phyloP scores from a whole-genome alignment of 768 basidiomycete genomes.

The Collybiopsis confluens region DNA sequence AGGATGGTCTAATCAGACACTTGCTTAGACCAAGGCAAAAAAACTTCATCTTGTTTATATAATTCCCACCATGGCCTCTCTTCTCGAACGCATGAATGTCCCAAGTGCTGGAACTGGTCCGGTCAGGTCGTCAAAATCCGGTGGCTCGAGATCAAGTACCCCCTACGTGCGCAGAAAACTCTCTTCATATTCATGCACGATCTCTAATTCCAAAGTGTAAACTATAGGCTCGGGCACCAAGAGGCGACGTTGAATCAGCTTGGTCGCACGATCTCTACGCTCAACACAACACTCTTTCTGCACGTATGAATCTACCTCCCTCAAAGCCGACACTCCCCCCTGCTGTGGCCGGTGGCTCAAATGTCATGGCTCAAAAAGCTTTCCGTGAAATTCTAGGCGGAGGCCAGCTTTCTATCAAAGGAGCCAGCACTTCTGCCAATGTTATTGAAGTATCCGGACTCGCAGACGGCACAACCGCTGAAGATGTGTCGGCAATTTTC shows the following conservation, averaged over 20 bases:
- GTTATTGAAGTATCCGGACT: constrained; percentile 74
- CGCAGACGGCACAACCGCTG: constrained; percentile 72
- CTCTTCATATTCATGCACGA: constrained; percentile 14
- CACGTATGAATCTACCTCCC: constrained; percentile 47
- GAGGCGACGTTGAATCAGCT: constrained; percentile 58
- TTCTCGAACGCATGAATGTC: constrained; percentile 57
- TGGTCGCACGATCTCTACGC: constrained; percentile 77
- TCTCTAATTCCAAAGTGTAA: constrained; percentile 29
- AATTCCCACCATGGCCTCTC: constrained; percentile 59
- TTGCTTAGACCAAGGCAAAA: no score
- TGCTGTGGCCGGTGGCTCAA: constrained; percentile 43
- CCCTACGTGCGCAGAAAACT: constrained; percentile 47
- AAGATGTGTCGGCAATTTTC: constrained; percentile 85
- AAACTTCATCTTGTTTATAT: no score
- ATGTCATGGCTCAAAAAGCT: constrained; percentile 53
- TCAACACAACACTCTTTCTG: constrained; percentile 53
- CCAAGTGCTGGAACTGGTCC: constrained; percentile 34
- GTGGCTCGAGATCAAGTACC: constrained; percentile 33
- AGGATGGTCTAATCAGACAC: no score
- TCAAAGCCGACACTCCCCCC: constrained; percentile 24
- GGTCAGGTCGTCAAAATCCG: constrained; percentile 37
- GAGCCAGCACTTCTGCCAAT: constrained; percentile 57
- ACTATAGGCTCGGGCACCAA: constrained; percentile 55
- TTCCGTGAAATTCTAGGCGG: constrained; percentile 51
- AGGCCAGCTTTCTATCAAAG: constrained; percentile 58